Evolutionary conservation across 1,284 basidiomycete genomes (phyloP).

Genomic region (Boletus holoroseus): DNA sequence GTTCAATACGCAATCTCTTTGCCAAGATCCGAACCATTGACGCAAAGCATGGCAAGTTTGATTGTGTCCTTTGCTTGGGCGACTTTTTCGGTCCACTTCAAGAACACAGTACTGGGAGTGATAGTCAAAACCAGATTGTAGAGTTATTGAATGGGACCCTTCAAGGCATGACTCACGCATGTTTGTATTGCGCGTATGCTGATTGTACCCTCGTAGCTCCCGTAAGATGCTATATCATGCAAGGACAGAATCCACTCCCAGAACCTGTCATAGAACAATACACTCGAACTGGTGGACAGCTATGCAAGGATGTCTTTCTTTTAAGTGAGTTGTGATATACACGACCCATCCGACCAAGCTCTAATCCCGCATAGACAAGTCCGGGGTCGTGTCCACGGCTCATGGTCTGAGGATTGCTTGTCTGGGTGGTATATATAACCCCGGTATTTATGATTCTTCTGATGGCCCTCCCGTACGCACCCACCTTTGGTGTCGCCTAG

Average conservation of each 20-base stretch:
- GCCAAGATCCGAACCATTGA: conserved; percentile 83
- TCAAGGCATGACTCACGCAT: conserved; percentile 44
- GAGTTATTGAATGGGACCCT: conserved; percentile 63
- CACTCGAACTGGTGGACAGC: conserved; percentile 66
- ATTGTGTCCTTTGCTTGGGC: conserved; percentile 80
- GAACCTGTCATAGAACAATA: conserved; percentile 68
- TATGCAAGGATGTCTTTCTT: conserved; percentile 78
- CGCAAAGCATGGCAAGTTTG: conserved; percentile 92
- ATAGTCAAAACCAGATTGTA: conserved; percentile 46
- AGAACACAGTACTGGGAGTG: conserved; percentile 36
- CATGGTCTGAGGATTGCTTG: conserved; percentile 84
- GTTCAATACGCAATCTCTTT: conserved; percentile 69
- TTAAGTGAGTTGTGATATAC: conserved; percentile 54
- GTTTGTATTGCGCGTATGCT: conserved; percentile 4
- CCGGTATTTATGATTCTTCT: conserved; percentile 50
- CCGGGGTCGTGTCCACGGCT: conserved; percentile 74
- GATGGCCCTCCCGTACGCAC: conserved; percentile 55
- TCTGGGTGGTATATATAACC: conserved; percentile 73
- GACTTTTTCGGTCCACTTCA: conserved; percentile 80
- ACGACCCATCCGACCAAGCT: neutral
- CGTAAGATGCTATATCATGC: conserved; percentile 88
- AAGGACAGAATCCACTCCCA: conserved; percentile 74
- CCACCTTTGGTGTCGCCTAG: conserved; percentile 8
- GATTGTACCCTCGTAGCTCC: conserved; percentile 51
- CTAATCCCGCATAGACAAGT: conserved; percentile 59